Conservation (phyloP, 345 rosid species). For the Pistacia vera region DNA sequence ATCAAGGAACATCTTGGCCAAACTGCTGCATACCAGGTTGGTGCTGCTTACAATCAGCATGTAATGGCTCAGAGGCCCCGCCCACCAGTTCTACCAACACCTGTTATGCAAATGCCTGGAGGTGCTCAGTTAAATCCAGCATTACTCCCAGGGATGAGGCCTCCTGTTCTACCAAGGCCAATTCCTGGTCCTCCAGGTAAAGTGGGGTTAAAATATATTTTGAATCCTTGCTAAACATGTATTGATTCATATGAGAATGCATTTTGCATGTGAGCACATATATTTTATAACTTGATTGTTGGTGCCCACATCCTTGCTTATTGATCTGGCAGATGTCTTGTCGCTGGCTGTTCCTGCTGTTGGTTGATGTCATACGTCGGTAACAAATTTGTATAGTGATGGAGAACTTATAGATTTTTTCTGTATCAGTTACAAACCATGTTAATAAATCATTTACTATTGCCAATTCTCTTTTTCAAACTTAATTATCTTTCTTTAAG, state of each 20-base stretch:
- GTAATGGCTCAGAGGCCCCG: slow-evolving; percentile 80
- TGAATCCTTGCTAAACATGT: not conserved
- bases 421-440: not conserved
- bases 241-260: not conserved
- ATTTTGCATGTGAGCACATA: not conserved
- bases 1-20: slow-evolving; percentile 96
- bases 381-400: slow-evolving; percentile 1
- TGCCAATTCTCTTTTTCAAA: not conserved
- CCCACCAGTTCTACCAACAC: slow-evolving; percentile 71
- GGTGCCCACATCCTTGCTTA: slow-evolving; percentile 18
- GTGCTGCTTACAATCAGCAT: slow-evolving; percentile 88
- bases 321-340: slow-evolving; percentile 23
- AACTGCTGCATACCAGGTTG: slow-evolving; percentile 83
- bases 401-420: not conserved
- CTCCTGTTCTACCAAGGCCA: slow-evolving; percentile 88
- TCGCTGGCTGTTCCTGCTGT: slow-evolving; percentile 13
- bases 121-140: slow-evolving; percentile 40
- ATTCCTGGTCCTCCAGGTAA: slow-evolving; percentile 58
- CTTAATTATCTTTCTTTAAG: not conserved
- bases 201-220: not conserved
- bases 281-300: slow-evolving; percentile 1
- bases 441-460: too few species aligned
- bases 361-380: slow-evolving; percentile 14
- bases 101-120: slow-evolving; percentile 53
- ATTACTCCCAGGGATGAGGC: slow-evolving; percentile 70